phyloP scores from a whole-genome alignment of 2,329 filamentous ascomycete species.

The Apiospora phragmitis region DNA sequence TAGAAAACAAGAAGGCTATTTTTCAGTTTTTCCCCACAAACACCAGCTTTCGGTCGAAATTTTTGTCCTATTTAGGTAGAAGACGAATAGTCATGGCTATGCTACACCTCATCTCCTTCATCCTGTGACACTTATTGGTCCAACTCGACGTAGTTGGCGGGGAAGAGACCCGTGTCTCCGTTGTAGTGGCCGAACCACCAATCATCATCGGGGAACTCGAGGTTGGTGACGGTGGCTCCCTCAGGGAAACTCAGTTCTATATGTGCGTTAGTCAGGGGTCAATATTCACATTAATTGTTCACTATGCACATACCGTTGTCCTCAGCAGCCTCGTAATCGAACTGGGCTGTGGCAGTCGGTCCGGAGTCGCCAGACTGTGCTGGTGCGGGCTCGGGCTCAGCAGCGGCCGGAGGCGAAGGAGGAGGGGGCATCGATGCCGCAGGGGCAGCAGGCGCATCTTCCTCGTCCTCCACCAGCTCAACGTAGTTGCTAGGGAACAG shows the following conservation, averaged over 20 bases:
- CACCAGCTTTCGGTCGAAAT: constrained; percentile 1
- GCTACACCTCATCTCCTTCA: neutral
- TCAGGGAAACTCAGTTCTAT: constrained; percentile 81
- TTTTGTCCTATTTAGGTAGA: neutral
- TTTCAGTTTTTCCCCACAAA: constrained; percentile 3
- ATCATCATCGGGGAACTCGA: constrained; percentile 97
- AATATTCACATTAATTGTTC: no score
- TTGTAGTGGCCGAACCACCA: constrained; percentile 95
- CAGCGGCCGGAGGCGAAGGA: constrained; percentile 38
- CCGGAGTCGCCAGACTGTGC: constrained; percentile 43
- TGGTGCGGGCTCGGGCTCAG: constrained; percentile 36
- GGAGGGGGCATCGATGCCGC: constrained; percentile 28
- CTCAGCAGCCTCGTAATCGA: constrained; percentile 96
- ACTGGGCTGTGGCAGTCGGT: constrained; percentile 79
- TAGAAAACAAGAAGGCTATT: constrained; percentile 5
- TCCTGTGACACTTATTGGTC: constrained; percentile 33
- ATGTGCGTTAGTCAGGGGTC: neutral
- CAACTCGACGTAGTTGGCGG: constrained; percentile 68
- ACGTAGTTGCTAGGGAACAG: constrained; percentile 98
- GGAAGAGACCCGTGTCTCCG: constrained; percentile 82
- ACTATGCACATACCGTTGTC: constrained; percentile 68
- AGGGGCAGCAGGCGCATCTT: constrained; percentile 33
- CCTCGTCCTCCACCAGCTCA: constrained; percentile 71
- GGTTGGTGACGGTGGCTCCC: constrained; percentile 74
- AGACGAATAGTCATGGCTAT: neutral